Evolutionary conservation across 371 early-diverging fungal species (phyloP), one percentile per base, ranked within the genome.

Genomic region (Capillidium heterosporum): DNA sequence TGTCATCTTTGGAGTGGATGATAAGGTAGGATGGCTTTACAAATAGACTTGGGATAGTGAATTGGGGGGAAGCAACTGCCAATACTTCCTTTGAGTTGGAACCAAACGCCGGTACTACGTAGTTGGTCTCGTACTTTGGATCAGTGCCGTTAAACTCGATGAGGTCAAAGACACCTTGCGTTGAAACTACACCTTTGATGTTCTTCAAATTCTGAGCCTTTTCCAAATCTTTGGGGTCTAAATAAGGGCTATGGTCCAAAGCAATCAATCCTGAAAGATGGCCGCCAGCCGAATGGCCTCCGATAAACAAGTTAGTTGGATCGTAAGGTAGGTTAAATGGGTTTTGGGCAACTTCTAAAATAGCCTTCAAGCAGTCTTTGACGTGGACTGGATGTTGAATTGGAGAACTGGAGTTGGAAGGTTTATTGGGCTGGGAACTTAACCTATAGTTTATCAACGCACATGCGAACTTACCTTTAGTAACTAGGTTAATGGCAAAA

Each of bases 211-310:
- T 11, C 8, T 49, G 13, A 11, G 24, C 13, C 13, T 35, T 35
- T 35, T 35, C 35, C 13, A 13, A 35, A 35, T 35, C 35, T 35
- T 35, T 13, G 4, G 35, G 35, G 4, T 35, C 35, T 35, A 35
- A 35, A 13, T 35, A 35, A 13, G 35, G 13, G 4, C 13, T 4
- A 7, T 4, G 35, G 13, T 35, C 35, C 4, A 35, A 13, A 35
- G 35, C 53, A 53, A 53, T 53, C 23, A 21, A 17, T 3, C 53
- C 39, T 39, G 53, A 31, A 7, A 53, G n/a, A 35, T 28, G 39
- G 15, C 29, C 53, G 4, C 53, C 53, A 35, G 53, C 53, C 11
- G 53, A 53, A 53, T 53, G 53, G 4, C 53, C 53, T 11, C 53
- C 53, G n/a, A 53, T 35, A 21, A 35, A 53, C 15, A 53, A 23